Base-by-base conservation (phyloP, 2,329 filamentous ascomycete species). In the Dactylonectria estremocensis region DNA sequence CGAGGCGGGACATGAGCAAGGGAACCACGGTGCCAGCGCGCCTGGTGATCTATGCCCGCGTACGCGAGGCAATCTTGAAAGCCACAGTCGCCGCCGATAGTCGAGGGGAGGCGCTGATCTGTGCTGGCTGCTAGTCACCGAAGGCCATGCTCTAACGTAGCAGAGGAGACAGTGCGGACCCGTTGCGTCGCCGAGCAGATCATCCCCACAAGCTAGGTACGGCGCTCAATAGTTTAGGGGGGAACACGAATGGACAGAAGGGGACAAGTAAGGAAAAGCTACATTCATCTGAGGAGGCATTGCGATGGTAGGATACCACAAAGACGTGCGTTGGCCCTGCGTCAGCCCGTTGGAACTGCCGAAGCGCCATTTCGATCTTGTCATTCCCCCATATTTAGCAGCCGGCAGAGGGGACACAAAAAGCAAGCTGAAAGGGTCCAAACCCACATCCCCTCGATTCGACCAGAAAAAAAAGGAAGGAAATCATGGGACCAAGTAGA, bases 231-330 rank as follows among this genome's bases (percentile, higher is more conserved):
- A 35, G n/a, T 31, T n/a, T 8, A 53, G 35, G 14, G 31, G 48
- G 24, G 31, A 18, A 35, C 50, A 35, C 48, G 48, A 52, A 31
- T 52, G 48, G 14, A 52, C 48, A 24, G 20, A 52, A 52, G 11
- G 6, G 48, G 48, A 52, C 48, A 33, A 28, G 35, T 28, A 28
- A 28, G 4, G 24, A 28, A 28, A 28, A 28, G 24, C 24, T 28
- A 28, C 24, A 7, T 28, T 28, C 24, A 28, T 28, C 24, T 28
- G 24, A 28, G 24, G 24, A 28, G 24, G 24, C 24, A 28, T 28
- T 28, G n/a, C n/a, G n/a, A n/a, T n/a, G n/a, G n/a, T n/a, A n/a
- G n/a, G n/a, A n/a, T 7, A 28, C 7, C 24, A 28, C 24, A 28
- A 28, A 28, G 24, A 28, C 24, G 24, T 28, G 24, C 24, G 24